These are phyloP conservation scores for Asterophora parasitica DNA, from an alignment of 768 basidiomycete genomes.

Conservation along the genomic window DNA sequence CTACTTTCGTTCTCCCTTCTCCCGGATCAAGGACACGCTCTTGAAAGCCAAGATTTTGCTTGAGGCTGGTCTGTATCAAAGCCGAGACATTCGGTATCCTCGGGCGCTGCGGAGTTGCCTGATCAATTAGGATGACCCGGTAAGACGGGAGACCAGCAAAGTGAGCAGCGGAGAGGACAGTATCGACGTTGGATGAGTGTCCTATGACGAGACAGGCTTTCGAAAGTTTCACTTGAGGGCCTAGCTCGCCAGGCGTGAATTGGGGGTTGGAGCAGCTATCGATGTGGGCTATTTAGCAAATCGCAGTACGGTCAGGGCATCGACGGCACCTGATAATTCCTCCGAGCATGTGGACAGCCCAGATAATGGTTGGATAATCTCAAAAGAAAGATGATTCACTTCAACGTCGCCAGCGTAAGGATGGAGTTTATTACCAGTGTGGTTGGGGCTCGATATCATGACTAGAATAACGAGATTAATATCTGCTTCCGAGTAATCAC, in stretches of 20 bases:
- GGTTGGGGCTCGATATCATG: slow-evolving; percentile 49
- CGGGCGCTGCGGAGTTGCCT: slow-evolving; percentile 1
- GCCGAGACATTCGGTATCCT: slow-evolving; percentile 19
- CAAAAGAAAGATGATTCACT: not conserved
- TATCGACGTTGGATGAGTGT: slow-evolving; percentile 34
- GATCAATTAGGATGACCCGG: slow-evolving; percentile 37
- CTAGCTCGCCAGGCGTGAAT: slow-evolving; percentile 49
- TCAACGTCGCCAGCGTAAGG: not conserved
- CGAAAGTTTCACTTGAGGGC: slow-evolving; percentile 42
- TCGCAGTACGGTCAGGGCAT: not conserved
- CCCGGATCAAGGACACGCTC: slow-evolving; percentile 42
- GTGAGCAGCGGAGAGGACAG: slow-evolving; percentile 33
- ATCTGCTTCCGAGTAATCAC: not conserved
- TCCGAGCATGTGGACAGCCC: slow-evolving; percentile 49
- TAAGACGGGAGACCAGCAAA: slow-evolving; percentile 30
- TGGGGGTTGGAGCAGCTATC: slow-evolving; percentile 51
- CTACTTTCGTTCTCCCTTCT: slow-evolving; percentile 57
- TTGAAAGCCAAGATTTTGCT: slow-evolving; percentile 25
- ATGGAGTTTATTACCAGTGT: slow-evolving; percentile 35
- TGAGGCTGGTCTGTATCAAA: slow-evolving; percentile 23
- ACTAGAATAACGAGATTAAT: slow-evolving; percentile 26
- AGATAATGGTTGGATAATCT: slow-evolving; percentile 46
- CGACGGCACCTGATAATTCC: slow-evolving; percentile 45
- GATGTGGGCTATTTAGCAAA: slow-evolving; percentile 14
- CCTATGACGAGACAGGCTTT: slow-evolving; percentile 39